Evolutionary conservation across 768 basidiomycete genomes (phyloP).

Genomic region (Lanmaoa rubissima): DNA sequence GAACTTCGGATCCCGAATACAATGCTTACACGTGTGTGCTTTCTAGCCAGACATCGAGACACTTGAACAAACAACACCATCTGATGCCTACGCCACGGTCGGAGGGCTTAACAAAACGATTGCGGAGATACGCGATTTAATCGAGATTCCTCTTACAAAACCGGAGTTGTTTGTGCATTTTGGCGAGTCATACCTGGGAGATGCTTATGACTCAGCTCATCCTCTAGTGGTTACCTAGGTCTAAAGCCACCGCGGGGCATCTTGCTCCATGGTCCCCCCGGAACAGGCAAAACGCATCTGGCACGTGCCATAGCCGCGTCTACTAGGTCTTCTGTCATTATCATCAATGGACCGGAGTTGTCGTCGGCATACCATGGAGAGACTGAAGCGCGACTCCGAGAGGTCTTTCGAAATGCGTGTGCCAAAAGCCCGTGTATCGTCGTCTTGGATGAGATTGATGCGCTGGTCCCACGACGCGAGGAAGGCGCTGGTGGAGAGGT

Average conservation of each 20-base stretch:
- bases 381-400: constrained; percentile 87
- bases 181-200: constrained; percentile 39
- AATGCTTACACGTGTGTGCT: constrained; percentile 13
- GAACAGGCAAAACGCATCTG: constrained; percentile 96
- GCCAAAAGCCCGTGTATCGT: constrained; percentile 86
- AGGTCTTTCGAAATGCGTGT: constrained; percentile 84
- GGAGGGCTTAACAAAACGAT: constrained; percentile 92
- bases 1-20: constrained; percentile 6
- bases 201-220: constrained; percentile 18
- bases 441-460: constrained; percentile 95
- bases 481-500: constrained; percentile 92
- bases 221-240: constrained; percentile 40
- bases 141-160: constrained; percentile 82
- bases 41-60: constrained; percentile 47
- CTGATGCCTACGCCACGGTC: constrained; percentile 73
- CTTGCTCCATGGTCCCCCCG: constrained; percentile 92
- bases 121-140: constrained; percentile 75
- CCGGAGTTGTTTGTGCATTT: constrained; percentile 80
- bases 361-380: constrained; percentile 97
- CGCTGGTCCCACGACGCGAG: constrained; percentile 86
- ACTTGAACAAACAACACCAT: constrained; percentile 39
- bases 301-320: constrained; percentile 92
- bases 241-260: constrained; percentile 97
- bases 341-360: constrained; percentile 93
- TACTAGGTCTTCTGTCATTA: constrained; percentile 81